phyloP scores from a whole-genome alignment of 495 filamentous ascomycete genomes.

The Hypoxylon perforatum region DNA sequence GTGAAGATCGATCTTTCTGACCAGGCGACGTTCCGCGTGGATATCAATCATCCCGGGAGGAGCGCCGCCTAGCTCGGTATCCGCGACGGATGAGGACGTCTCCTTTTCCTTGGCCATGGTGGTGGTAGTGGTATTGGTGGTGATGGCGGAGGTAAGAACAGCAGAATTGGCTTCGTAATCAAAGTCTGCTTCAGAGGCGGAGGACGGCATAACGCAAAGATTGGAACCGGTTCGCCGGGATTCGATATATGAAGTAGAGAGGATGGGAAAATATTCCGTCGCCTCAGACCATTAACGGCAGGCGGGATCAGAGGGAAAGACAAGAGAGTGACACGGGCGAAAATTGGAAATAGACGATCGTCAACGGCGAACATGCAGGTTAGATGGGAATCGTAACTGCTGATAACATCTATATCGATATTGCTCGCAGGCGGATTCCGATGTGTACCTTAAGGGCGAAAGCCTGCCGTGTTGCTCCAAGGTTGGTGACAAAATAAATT shows the following conservation, averaged over 20 bases:
- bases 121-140: no score
- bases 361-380: neutral
- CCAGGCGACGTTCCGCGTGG: slow-evolving; percentile 43
- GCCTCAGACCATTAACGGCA: neutral
- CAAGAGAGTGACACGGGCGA: slow-evolving; percentile 14
- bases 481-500: no score
- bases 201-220: slow-evolving; percentile 22
- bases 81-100: neutral
- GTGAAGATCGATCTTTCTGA: slow-evolving; percentile 52
- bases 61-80: neutral
- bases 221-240: neutral
- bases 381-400: neutral
- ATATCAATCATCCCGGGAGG: slow-evolving; percentile 28
- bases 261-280: neutral
- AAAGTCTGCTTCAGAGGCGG: slow-evolving; percentile 27
- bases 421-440: neutral
- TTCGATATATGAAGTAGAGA: neutral
- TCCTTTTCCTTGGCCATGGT: slow-evolving; percentile 19
- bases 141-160: no score
- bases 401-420: neutral
- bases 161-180: slow-evolving; percentile 5
- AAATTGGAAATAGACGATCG: slow-evolving; percentile 11
- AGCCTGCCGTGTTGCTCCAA: neutral
- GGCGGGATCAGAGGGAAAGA: neutral
- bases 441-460: neutral